Percentiles rank a stretch among this genome's conserved stretches.
phyloP scores from a whole-genome alignment of 164 flowering plant genomes.

The Magnolia kwangsiensis region DNA sequence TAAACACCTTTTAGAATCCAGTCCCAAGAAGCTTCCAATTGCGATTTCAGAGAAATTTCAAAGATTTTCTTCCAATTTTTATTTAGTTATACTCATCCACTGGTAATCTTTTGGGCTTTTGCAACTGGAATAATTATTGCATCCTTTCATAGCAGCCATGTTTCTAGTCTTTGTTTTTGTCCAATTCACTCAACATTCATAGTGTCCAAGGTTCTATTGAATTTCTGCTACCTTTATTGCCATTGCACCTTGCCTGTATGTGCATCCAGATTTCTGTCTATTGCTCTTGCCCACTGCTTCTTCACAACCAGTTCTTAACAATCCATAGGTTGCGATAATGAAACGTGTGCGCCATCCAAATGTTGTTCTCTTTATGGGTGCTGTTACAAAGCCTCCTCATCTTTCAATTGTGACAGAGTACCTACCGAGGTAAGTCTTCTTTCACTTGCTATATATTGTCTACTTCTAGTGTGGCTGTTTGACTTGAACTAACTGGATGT shows the following conservation, averaged over 20 bases:
- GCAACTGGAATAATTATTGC: no score
- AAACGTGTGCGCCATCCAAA: conserved; percentile 97
- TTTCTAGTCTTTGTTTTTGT: neutral
- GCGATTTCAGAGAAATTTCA: no score
- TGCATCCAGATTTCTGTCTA: neutral
- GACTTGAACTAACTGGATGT: neutral
- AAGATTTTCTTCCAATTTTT: no score
- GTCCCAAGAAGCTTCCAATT: no score
- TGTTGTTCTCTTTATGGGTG: conserved; percentile 99
- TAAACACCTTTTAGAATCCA: no score
- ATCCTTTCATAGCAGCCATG: no score
- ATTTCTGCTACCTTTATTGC: neutral
- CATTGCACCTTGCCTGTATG: neutral
- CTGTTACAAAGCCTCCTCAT: conserved; percentile 89
- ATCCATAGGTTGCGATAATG: conserved; percentile 85
- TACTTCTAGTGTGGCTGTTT: neutral
- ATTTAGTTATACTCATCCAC: no score
- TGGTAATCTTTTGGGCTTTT: no score
- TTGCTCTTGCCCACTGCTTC: neutral
- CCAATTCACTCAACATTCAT: neutral
- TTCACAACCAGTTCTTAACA: conserved; percentile 6
- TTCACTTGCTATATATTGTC: neutral
- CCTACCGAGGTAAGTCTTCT: conserved; percentile 63
- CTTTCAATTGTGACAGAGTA: conserved; percentile 93
- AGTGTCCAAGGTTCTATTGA: neutral